phyloP scores from a whole-genome alignment of 2,329 filamentous ascomycete species.

The Rhinocladiella similis region DNA sequence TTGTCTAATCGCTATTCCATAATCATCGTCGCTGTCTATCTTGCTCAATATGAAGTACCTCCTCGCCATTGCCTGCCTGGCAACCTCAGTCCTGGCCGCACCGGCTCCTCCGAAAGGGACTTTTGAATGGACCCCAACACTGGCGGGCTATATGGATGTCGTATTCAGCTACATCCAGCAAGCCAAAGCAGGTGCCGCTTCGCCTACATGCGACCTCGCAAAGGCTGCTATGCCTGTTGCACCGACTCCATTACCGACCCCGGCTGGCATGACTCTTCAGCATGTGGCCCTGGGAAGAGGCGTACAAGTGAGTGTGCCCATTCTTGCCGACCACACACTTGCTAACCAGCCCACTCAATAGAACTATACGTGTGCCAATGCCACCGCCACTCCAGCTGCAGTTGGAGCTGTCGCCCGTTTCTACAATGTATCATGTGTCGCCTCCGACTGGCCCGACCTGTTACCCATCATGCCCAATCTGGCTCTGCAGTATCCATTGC shows the following conservation, averaged over 20 bases:
- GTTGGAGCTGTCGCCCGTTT: slow-evolving; percentile 78
- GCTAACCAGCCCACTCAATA: slow-evolving; percentile 43
- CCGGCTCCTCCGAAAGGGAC: slow-evolving; percentile 35
- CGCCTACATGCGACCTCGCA: slow-evolving; percentile 37
- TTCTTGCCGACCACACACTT: neutral
- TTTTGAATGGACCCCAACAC: slow-evolving; percentile 42
- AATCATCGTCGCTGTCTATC: neutral
- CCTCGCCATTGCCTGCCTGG: slow-evolving; percentile 30
- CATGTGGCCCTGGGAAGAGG: slow-evolving; percentile 86
- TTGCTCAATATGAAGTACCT: slow-evolving; percentile 19
- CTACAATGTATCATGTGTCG: slow-evolving; percentile 83
- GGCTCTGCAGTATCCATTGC: slow-evolving; percentile 66
- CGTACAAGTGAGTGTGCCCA: slow-evolving; percentile 52
- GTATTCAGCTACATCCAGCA: slow-evolving; percentile 42
- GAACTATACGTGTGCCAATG: slow-evolving; percentile 83
- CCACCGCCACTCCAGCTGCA: slow-evolving; percentile 61
- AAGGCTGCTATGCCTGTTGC: slow-evolving; percentile 36
- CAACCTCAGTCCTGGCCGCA: slow-evolving; percentile 36
- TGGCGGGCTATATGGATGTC: slow-evolving; percentile 41
- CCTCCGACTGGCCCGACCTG: slow-evolving; percentile 67
- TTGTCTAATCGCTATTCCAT: slow-evolving; percentile 3
- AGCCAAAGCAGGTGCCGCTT: slow-evolving; percentile 21
- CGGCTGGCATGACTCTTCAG: slow-evolving; percentile 64
- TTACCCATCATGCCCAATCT: slow-evolving; percentile 65
- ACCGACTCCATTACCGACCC: slow-evolving; percentile 62